Evolutionary conservation across 169 alveolate species (phyloP).

Genomic region (Neospora caninum): DNA sequence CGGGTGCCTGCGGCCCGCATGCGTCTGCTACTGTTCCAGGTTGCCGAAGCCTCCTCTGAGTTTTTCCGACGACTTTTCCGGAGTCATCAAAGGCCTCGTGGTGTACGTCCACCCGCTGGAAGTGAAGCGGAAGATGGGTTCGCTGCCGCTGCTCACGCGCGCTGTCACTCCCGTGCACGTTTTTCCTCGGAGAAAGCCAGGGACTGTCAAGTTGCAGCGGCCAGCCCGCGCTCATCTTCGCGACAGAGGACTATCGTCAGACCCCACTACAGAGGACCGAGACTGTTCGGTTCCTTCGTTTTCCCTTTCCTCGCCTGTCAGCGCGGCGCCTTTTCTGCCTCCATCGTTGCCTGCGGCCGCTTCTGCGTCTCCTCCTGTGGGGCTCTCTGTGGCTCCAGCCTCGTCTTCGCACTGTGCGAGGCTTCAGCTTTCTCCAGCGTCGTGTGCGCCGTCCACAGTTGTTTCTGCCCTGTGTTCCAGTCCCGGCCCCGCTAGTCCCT

Average conservation of each 20-base stretch:
- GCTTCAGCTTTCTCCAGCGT: not conserved
- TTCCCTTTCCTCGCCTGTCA: not conserved
- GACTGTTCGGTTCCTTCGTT: not conserved
- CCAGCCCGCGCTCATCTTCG: not conserved
- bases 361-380: not conserved
- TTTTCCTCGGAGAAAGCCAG: not conserved
- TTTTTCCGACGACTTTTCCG: conserved; percentile 30
- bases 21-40: conserved; percentile 58
- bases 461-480: not conserved
- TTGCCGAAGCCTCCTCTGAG: conserved; percentile 24
- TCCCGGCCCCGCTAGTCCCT: not conserved
- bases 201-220: not conserved
- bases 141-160: conserved; percentile 53
- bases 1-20: conserved; percentile 61
- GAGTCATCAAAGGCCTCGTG: conserved; percentile 42
- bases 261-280: not conserved
- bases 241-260: not conserved
- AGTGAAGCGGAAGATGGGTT: conserved; percentile 55
- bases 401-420: not conserved
- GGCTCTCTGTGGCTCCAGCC: too few species aligned
- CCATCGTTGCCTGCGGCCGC: not conserved
- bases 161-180: conserved; percentile 38
- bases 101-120: conserved; percentile 65
- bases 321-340: not conserved
- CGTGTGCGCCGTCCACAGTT: not conserved